Evolutionary conservation across 108 stramenopile species (phyloP).

Genomic region (Pseudonitzschia multiseries): DNA sequence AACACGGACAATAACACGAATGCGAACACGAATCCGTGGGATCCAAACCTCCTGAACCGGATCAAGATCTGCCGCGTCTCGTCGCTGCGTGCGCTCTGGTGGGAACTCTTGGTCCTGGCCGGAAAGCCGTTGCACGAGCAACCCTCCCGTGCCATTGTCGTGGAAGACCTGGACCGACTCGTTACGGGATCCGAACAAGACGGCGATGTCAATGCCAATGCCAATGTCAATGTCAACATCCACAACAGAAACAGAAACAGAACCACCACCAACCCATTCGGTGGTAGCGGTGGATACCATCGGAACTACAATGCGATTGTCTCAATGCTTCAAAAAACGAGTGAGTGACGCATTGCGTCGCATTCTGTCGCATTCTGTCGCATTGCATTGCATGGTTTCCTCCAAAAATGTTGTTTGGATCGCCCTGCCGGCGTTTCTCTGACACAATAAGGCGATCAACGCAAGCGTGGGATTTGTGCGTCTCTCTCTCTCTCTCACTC

Average conservation of each 20-base stretch:
- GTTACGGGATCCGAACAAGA: not conserved
- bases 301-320: not conserved
- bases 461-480: too few species aligned
- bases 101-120: constrained; percentile 20
- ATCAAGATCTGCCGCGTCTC: constrained; percentile 29
- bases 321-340: constrained; percentile 4
- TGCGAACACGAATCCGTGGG: constrained; percentile 8
- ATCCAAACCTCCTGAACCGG: constrained; percentile 25
- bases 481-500: not conserved
- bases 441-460: too few species aligned
- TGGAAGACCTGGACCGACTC: constrained; percentile 38
- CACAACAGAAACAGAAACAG: not conserved
- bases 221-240: too few species aligned
- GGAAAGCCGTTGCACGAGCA: constrained; percentile 9
- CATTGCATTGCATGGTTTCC: not conserved
- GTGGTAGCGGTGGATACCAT: not conserved
- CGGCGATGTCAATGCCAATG: too few species aligned
- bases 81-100: constrained; percentile 16
- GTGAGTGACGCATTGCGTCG: not conserved
- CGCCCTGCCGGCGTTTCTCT: too few species aligned
- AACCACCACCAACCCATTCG: not conserved
- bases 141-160: constrained; percentile 25
- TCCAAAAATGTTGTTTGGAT: not conserved
- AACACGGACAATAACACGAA: not conserved
- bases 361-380: not conserved